These are phyloP conservation scores for Candida sp. DNA, from an alignment of 1,139 yeast genomes.

Conservation along the genomic window DNA sequence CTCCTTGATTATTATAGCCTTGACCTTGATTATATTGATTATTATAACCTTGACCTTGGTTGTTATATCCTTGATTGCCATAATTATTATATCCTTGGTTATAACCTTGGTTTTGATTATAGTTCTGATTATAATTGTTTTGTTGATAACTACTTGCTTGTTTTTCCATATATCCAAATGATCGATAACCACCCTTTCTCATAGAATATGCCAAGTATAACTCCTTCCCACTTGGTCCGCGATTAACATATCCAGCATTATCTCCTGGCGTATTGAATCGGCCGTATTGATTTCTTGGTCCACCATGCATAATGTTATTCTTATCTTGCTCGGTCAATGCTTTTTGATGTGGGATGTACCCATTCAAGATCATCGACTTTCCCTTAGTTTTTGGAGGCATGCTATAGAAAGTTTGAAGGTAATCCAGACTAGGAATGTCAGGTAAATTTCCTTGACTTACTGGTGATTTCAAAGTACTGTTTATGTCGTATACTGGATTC, in stretches of 20 bases:
- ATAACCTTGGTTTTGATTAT: conserved; percentile 7
- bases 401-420: conserved; percentile 54
- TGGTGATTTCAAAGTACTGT: conserved; percentile 55
- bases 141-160: conserved; percentile 10
- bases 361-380: conserved; percentile 84
- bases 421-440: conserved; percentile 54
- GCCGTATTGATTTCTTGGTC: conserved; percentile 20
- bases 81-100: conserved; percentile 1
- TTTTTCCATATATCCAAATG: conserved; percentile 18
- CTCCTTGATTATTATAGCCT: not conserved
- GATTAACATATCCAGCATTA: conserved; percentile 36
- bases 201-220: conserved; percentile 28
- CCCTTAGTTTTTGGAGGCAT: conserved; percentile 53
- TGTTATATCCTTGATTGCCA: conserved; percentile 2
- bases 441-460: conserved; percentile 54
- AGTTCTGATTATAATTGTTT: conserved; percentile 12
- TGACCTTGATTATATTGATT: not conserved
- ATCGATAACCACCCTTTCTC: conserved; percentile 42
- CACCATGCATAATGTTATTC: conserved; percentile 52
- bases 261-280: conserved; percentile 32
- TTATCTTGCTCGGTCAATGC: conserved; percentile 69
- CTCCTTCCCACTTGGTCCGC: conserved; percentile 41
- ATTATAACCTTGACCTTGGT: not conserved
- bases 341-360: conserved; percentile 61
- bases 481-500: conserved; percentile 43